Base-by-base conservation (phyloP, 345 rosid genomes). In the Cardamine occulta region DNA sequence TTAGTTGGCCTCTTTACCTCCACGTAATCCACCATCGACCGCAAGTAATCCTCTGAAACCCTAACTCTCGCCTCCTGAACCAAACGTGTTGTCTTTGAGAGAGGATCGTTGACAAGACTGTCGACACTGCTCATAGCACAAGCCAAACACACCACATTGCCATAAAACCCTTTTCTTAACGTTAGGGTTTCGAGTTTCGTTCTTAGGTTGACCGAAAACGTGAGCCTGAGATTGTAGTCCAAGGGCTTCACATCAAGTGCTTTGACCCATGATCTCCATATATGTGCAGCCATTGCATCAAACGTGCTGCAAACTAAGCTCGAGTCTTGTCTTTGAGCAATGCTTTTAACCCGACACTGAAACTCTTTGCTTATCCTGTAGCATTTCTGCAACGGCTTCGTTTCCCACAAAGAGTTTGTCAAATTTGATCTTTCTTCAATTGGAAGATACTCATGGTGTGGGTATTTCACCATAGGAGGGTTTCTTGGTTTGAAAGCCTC, bases 191-290 rank as follows among this genome's bases (percentile, higher is more conserved):
- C 74, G 24, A 94, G 88, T 76, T 84, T 94, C 32, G 80, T 84
- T 45, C 96, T 83, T 34, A 88, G 87, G 67, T 94, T 91, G 68
- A 94, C 93, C 0, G 98, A 88, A 77, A 94, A 91, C 23, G 96
- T 94, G 12, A 94, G 89, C 77, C 97, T 80, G 34, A 94, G 93
- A 69, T 82, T 79, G 72, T 84, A 90, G 34, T 89, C 87, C 11
- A 63, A 40, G 19, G 96, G 98, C 44, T 83, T 82, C 10, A 94
- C 96, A 19, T 85, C 95, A 10, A 94, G 85, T 45, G 97, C 93
- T 80, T 81, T 89, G 63, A 91, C 97, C 98, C 97, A 94, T 48
- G 97, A 88, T 62, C 88, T 82, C 97, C 98, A 94, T 45, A 94
- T 73, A 74, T 91, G 97, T 72, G 98, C 93, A 44, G 95, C 94